Conservation (phyloP, 2,329 filamentous ascomycete species). For the Aspergillus sp. region DNA sequence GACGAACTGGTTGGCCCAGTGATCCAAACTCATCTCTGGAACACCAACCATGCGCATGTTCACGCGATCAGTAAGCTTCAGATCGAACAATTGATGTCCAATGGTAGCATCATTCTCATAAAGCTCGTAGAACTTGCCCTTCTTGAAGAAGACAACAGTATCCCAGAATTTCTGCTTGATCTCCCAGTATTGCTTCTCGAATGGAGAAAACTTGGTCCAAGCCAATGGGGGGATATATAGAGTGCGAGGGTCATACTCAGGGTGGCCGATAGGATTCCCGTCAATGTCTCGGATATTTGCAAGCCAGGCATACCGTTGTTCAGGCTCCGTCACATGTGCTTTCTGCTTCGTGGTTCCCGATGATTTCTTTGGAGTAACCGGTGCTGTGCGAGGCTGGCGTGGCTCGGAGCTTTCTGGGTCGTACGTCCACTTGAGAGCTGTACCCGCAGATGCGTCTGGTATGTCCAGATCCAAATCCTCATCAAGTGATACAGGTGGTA, state of each 20-base stretch:
- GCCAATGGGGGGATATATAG: conserved; percentile 84
- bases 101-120: conserved; percentile 98
- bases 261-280: conserved; percentile 72
- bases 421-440: conserved; percentile 80
- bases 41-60: conserved; percentile 99
- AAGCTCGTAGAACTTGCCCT: conserved; percentile 98
- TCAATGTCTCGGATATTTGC: conserved; percentile 84
- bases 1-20: conserved; percentile 98
- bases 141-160: conserved; percentile 98
- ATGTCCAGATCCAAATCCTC: conserved; percentile 60
- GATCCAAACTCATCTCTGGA: conserved; percentile 89
- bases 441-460: conserved; percentile 61
- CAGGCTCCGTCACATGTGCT: conserved; percentile 78
- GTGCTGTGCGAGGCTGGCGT: conserved; percentile 50
- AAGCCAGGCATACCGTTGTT: conserved; percentile 86
- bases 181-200: conserved; percentile 98
- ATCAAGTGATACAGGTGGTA: conserved; percentile 53
- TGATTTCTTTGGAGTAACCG: conserved; percentile 37
- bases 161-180: conserved; percentile 99
- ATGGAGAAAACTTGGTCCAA: conserved; percentile 82
- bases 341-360: conserved; percentile 58
- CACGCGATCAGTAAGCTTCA: conserved; percentile 95
- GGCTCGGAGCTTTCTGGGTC: conserved; percentile 62
- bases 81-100: conserved; percentile 92
- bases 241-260: conserved; percentile 87